Percentiles rank a stretch among this genome's conserved stretches.
These are phyloP conservation scores for Colletotrichum noveboracense DNA, from an alignment of 2,329 filamentous ascomycete species.

Conservation along the genomic window DNA sequence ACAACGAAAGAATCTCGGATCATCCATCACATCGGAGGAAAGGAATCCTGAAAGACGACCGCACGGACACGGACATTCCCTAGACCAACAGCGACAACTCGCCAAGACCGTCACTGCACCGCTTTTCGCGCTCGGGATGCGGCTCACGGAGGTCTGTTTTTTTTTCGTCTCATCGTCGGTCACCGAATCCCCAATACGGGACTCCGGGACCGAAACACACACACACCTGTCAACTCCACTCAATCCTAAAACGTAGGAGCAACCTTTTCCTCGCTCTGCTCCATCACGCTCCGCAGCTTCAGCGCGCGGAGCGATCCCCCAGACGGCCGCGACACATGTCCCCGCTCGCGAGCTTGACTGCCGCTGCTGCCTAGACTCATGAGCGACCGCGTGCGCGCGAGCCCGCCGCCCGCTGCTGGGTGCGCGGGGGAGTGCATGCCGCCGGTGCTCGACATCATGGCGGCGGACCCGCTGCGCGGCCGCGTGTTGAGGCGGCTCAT, in stretches of 20 bases:
- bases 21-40: background rate
- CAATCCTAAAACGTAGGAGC: constrained; percentile 13
- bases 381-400: background rate
- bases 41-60: background rate
- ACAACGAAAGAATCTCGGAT: background rate
- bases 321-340: constrained; percentile 8
- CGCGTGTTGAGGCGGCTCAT: constrained; percentile 38
- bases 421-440: constrained; percentile 1
- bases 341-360: background rate
- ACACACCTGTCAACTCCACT: background rate
- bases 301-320: constrained; percentile 24
- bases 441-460: background rate
- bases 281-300: constrained; percentile 21
- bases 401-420: background rate
- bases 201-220: background rate
- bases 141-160: background rate
- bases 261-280: constrained; percentile 18
- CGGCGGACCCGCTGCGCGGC: constrained; percentile 26
- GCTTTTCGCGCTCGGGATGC: background rate
- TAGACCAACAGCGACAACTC: background rate
- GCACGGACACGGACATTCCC: background rate
- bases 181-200: background rate
- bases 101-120: background rate
- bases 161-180: constrained; percentile 6
- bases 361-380: background rate